phyloP scores from a whole-genome alignment of 2,329 filamentous ascomycete species.

The Fusarium proliferatum region DNA sequence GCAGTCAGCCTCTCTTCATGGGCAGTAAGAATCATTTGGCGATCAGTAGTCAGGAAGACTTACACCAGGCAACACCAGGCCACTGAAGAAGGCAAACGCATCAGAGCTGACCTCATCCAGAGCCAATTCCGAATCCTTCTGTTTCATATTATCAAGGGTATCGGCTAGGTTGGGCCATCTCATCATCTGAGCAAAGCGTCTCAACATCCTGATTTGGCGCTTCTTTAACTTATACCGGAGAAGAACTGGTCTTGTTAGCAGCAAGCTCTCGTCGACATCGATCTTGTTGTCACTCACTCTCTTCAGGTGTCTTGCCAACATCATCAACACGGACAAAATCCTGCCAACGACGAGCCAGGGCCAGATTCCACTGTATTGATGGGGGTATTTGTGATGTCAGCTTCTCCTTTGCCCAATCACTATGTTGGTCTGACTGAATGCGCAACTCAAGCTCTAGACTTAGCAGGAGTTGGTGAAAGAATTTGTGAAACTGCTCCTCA shows the following conservation, averaged over 20 bases:
- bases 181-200: conserved; percentile 75
- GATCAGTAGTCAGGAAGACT: conserved; percentile 48
- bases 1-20: conserved; percentile 17
- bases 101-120: conserved; percentile 74
- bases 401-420: conserved; percentile 72
- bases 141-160: conserved; percentile 70
- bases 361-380: conserved; percentile 77
- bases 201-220: conserved; percentile 75
- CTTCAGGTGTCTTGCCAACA: conserved; percentile 63
- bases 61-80: conserved; percentile 76
- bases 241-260: conserved; percentile 55
- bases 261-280: not conserved
- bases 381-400: conserved; percentile 74
- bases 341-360: conserved; percentile 78
- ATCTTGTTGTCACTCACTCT: conserved; percentile 53
- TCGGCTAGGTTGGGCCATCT: conserved; percentile 81
- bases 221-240: conserved; percentile 74
- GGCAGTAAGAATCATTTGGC: not conserved
- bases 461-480: conserved; percentile 82
- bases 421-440: conserved; percentile 71
- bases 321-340: conserved; percentile 75
- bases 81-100: conserved; percentile 81
- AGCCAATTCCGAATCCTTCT: conserved; percentile 67
- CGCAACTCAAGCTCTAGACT: conserved; percentile 78
- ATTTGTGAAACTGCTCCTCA: conserved; percentile 68